Conservation (phyloP, 257 asterid genomes). For the Nicotiana tomentosiformis region DNA sequence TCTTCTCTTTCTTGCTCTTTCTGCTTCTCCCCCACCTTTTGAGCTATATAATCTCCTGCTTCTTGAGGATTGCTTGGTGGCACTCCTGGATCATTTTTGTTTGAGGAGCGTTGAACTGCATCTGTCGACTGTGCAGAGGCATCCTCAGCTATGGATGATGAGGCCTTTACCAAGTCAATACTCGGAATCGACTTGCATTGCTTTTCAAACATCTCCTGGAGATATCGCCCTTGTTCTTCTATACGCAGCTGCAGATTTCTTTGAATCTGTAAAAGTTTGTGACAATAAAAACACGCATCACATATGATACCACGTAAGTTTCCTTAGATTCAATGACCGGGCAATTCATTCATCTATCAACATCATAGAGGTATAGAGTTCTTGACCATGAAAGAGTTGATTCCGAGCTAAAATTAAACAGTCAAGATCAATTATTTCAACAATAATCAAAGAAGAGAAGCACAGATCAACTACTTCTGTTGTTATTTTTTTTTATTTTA, state of each 20-base stretch:
- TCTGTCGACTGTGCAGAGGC: slow-evolving; percentile 27
- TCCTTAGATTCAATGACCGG: neutral
- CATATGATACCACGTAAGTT: neutral
- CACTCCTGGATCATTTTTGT: slow-evolving; percentile 21
- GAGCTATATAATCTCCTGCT: neutral
- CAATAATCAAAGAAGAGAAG: neutral
- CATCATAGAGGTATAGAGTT: neutral
- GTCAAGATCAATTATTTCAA: neutral
- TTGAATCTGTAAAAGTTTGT: slow-evolving; percentile 3
- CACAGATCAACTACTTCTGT: neutral
- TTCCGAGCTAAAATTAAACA: neutral
- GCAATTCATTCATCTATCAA: neutral
- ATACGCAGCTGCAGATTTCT: slow-evolving; percentile 19
- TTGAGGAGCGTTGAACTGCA: slow-evolving; percentile 24
- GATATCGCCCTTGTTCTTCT: slow-evolving; percentile 16
- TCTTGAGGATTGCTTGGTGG: neutral
- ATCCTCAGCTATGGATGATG: slow-evolving; percentile 42
- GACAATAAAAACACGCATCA: neutral
- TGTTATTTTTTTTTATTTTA: neutral
- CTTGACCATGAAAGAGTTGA: neutral
- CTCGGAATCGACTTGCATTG: slow-evolving; percentile 43
- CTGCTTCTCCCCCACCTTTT: slow-evolving; percentile 27
- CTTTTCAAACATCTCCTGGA: slow-evolving; percentile 18
- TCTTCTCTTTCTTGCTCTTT: slow-evolving; percentile 27
- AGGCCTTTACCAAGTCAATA: slow-evolving; percentile 42